Percentiles rank a stretch among this genome's conserved stretches.
Evolutionary conservation across 2,329 filamentous ascomycete genomes (phyloP).

Genomic region (Beauveria medogensis): DNA sequence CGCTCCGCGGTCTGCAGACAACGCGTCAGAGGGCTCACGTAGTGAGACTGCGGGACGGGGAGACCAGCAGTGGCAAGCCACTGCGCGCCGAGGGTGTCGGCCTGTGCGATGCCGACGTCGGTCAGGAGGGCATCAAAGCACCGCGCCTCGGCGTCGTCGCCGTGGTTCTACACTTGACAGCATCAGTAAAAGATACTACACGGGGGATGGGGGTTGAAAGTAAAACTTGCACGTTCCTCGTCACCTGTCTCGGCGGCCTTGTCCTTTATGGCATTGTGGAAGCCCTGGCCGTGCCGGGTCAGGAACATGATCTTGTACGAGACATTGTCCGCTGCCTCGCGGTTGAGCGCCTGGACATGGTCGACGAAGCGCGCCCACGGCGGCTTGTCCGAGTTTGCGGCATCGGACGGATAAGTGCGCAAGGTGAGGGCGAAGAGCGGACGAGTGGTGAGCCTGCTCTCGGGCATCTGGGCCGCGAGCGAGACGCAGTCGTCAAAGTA

Average conservation of each 20-base stretch:
- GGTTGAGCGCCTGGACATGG: slow-evolving; percentile 40
- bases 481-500: slow-evolving; percentile 37
- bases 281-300: slow-evolving; percentile 50
- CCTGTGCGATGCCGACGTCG: slow-evolving; percentile 43
- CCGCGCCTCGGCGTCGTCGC: slow-evolving; percentile 28
- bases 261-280: slow-evolving; percentile 37
- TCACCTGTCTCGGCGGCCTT: slow-evolving; percentile 44
- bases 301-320: slow-evolving; percentile 46
- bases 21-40: slow-evolving; percentile 49
- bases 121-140: slow-evolving; percentile 44
- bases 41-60: slow-evolving; percentile 44
- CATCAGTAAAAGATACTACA: too few species aligned
- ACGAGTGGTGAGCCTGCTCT: slow-evolving; percentile 29
- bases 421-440: slow-evolving; percentile 47
- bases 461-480: slow-evolving; percentile 19
- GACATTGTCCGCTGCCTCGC: slow-evolving; percentile 30
- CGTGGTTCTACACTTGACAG: slow-evolving; percentile 20
- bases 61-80: slow-evolving; percentile 41
- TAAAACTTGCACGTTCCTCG: slow-evolving; percentile 30
- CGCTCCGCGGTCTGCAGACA: slow-evolving; percentile 49
- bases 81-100: slow-evolving; percentile 40
- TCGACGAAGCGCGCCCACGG: slow-evolving; percentile 45
- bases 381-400: slow-evolving; percentile 21
- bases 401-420: slow-evolving; percentile 37
- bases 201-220: not conserved